Base-by-base conservation (phyloP, 148 eudicot species). In the Gaultheria prostrata region DNA sequence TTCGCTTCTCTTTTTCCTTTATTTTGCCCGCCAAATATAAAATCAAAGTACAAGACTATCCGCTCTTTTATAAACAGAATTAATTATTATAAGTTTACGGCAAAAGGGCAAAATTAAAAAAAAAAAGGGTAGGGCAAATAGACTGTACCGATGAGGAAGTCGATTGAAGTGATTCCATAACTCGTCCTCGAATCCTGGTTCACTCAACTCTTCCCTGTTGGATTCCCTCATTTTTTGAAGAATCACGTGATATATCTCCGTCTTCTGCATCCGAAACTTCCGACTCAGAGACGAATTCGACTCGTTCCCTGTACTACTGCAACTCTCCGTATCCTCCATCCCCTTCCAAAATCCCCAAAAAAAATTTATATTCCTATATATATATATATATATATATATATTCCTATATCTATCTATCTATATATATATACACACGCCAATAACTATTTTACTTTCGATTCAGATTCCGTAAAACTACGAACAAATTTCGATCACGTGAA, bases 311-410 rank as follows among this genome's bases (percentile, higher is more conserved):
- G 84, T 87, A 76, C 91, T 89, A 81, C 89, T 86, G 67, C 93
- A 89, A 84, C 93, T 90, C 86, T 87, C 89, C 0, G 84, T 86
- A 69, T 89, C 93, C 17, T 76, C 91, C 88, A 89, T 86, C 82
- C 28, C 74, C 78, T 51, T 14, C 32, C 20, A 63, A 26, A 3
- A 6, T 21, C n/a, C n/a, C 67, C 65, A 20, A 21, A 28, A 20
- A 8, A 33, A 33, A 33, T 33, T 35, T 39, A 39, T 39, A 39
- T 6, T 39, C 43, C 6, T 39, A 39, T 39, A 39, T 6, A 6
- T 39, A 39, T 39, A 4, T 39, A 39, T 39, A 1, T 4, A 39
- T 39, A 39, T 39, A 39, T 39, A 39, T 39, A 39, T 33, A 33
- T 33, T n/a, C n/a, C n/a, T 39, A 39, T 6, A 6, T 39, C 3